Conservation (phyloP, 169 alveolate species). For the Ichthyophthirius multifiliis region DNA sequence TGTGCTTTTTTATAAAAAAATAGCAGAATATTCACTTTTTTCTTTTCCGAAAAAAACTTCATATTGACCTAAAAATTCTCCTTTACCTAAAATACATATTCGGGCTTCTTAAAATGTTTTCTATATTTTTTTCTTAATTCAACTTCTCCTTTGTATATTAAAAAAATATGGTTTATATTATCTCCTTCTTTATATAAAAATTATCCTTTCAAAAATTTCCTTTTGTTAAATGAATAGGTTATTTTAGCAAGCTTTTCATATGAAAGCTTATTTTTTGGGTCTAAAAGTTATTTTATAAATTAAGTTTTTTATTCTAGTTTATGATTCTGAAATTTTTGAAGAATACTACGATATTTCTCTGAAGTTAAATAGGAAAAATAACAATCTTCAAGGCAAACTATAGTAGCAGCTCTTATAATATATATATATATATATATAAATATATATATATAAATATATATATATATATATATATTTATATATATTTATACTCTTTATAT, state of each 20-base stretch:
- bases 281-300: background rate
- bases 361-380: background rate
- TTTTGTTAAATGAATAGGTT: background rate
- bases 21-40: too few relatives aligned
- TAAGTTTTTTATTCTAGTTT: background rate
- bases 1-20: too few relatives aligned
- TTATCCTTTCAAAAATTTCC: background rate
- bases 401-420: background rate
- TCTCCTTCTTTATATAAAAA: background rate
- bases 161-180: background rate
- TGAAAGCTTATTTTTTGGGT: background rate
- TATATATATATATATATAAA: too few relatives aligned
- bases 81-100: too few relatives aligned
- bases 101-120: too few relatives aligned
- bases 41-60: too few relatives aligned
- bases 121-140: background rate
- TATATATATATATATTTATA: too few relatives aligned
- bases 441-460: too few relatives aligned
- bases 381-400: background rate
- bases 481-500: background rate
- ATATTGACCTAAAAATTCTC: too few relatives aligned
- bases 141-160: background rate
- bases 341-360: background rate
- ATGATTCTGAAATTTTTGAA: background rate
- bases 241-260: background rate